Conservation (phyloP, 208 protist genomes). For the Trypanosoma congolense region DNA sequence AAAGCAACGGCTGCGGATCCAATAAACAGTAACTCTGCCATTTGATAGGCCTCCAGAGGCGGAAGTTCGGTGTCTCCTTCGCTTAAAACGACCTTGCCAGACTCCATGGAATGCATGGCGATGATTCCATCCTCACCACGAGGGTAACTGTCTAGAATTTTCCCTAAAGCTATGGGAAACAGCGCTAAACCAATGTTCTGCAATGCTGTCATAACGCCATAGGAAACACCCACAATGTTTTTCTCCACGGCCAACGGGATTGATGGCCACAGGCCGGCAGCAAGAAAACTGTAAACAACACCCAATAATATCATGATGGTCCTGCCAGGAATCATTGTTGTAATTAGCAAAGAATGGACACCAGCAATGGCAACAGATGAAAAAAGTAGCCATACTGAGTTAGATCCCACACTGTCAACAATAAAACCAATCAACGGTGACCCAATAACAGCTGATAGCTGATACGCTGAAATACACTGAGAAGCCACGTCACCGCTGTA, state of each 20-base stretch:
- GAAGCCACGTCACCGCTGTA: conserved; percentile 45
- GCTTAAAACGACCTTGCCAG: no score
- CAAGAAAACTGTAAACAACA: conserved; percentile 81
- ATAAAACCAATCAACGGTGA: conserved; percentile 77
- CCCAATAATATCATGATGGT: conserved; percentile 79
- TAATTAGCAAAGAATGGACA: conserved; percentile 72
- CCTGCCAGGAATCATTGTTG: conserved; percentile 54
- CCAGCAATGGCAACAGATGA: conserved; percentile 42
- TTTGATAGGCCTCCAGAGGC: conserved; percentile 51
- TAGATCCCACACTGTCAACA: conserved; percentile 79
- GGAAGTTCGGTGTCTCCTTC: conserved; percentile 28
- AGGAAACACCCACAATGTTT: conserved; percentile 76
- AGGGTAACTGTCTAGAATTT: conserved; percentile 58
- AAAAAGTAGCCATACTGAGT: conserved; percentile 69
- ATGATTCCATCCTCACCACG: background rate
- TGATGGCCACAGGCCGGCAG: conserved; percentile 84
- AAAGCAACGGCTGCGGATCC: conserved; percentile 34
- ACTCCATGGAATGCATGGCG: no score
- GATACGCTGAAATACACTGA: conserved; percentile 77
- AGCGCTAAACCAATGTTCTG: conserved; percentile 84
- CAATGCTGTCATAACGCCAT: conserved; percentile 88
- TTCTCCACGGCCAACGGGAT: conserved; percentile 66
- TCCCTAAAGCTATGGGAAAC: conserved; percentile 63
- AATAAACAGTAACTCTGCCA: conserved; percentile 57
- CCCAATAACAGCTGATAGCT: conserved; percentile 73